Conservation (phyloP, 164 flowering plant genomes). For the Magnolia kwangsiensis region DNA sequence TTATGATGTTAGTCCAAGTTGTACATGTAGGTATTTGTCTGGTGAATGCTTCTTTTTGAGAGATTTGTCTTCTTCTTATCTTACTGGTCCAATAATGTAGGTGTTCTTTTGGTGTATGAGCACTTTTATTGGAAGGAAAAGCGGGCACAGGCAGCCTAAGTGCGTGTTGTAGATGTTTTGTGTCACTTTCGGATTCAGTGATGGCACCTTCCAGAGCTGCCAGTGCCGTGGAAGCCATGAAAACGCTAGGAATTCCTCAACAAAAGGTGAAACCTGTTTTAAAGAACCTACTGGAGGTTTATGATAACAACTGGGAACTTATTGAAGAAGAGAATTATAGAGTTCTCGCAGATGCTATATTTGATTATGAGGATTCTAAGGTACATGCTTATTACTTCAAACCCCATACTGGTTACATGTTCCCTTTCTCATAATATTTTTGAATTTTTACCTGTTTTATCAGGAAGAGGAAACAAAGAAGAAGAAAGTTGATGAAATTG, state of each 20-base stretch:
- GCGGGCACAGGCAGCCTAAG: background rate
- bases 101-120: background rate
- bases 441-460: background rate
- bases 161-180: background rate
- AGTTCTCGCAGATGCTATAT: conserved; percentile 73
- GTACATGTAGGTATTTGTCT: background rate
- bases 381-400: conserved; percentile 17
- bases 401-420: background rate
- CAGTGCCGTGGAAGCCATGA: conserved; percentile 49
- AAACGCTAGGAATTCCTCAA: conserved; percentile 39
- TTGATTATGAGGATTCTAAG: conserved; percentile 50
- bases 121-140: background rate
- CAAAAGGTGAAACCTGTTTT: conserved; percentile 40
- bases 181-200: background rate
- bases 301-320: conserved; percentile 59
- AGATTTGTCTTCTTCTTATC: background rate
- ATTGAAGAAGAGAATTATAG: conserved; percentile 77
- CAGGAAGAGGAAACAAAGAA: conserved; percentile 34
- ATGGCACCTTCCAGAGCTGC: conserved; percentile 25
- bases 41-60: background rate
- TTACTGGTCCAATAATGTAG: background rate
- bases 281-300: conserved; percentile 38
- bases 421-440: background rate
- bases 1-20: too few species aligned
- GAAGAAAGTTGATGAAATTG: conserved; percentile 4